phyloP scores from a whole-genome alignment of 352 stramenopile genomes.

The Phytopythium kandeliae region DNA sequence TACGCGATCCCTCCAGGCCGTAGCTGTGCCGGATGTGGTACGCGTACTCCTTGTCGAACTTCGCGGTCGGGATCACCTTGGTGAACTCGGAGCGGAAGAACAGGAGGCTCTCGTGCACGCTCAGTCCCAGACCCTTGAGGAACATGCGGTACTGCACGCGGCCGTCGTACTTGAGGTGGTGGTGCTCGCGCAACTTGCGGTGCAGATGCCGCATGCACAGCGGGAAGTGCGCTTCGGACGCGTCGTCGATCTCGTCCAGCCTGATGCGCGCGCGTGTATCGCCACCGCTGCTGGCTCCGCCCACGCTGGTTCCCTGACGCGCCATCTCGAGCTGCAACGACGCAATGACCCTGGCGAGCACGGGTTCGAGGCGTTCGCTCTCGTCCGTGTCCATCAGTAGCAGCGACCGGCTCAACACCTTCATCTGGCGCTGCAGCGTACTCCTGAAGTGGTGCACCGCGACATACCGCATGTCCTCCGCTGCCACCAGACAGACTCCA shows the following conservation, averaged over 20 bases:
- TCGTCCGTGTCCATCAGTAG: slow-evolving; percentile 1
- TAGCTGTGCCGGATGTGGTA: slow-evolving; percentile 89
- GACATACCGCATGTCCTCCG: slow-evolving; percentile 26
- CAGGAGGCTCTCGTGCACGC: slow-evolving; percentile 63
- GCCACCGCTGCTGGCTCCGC: slow-evolving; percentile 19
- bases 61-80: slow-evolving; percentile 40
- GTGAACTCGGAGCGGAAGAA: slow-evolving; percentile 79
- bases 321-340: slow-evolving; percentile 14
- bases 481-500: slow-evolving; percentile 42
- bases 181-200: slow-evolving; percentile 57
- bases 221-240: slow-evolving; percentile 56
- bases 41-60: slow-evolving; percentile 80
- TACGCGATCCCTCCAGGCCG: slow-evolving; percentile 68
- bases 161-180: slow-evolving; percentile 86
- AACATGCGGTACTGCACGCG: slow-evolving; percentile 83
- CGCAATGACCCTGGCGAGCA: slow-evolving; percentile 1
- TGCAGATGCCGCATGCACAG: slow-evolving; percentile 80
- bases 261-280: slow-evolving; percentile 27
- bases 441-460: slow-evolving; percentile 33
- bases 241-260: slow-evolving; percentile 64
- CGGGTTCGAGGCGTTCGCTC: background rate
- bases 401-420: slow-evolving; percentile 35
- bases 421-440: slow-evolving; percentile 27
- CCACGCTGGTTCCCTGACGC: slow-evolving; percentile 33
- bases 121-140: slow-evolving; percentile 78